Evolutionary conservation across 306 rosid species (phyloP).

Genomic region (Fragaria iinumae): DNA sequence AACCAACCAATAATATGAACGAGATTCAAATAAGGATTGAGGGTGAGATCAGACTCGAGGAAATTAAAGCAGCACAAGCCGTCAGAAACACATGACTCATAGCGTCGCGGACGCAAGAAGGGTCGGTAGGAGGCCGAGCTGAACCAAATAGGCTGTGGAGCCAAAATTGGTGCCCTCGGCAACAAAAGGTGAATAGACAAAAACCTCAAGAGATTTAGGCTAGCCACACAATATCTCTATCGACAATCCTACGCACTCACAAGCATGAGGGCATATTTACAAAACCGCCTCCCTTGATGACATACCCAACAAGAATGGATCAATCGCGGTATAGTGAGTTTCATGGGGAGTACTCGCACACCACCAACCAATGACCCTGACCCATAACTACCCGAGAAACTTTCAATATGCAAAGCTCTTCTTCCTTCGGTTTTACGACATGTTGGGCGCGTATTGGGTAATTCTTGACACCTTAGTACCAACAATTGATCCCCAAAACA

Average conservation of each 20-base stretch:
- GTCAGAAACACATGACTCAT: not conserved
- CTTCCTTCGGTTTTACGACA: too few species aligned
- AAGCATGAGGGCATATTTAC: not conserved
- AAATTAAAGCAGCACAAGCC: not conserved
- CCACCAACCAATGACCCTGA: not conserved
- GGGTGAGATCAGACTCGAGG: not conserved
- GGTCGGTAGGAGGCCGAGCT: not conserved
- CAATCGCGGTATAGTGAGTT: not conserved
- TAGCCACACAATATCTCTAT: not conserved
- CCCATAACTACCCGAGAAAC: too few species aligned
- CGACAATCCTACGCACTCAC: not conserved
- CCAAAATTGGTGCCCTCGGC: not conserved
- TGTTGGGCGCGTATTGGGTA: too few species aligned
- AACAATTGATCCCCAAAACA: too few species aligned
- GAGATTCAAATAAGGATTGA: not conserved
- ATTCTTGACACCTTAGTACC: too few species aligned
- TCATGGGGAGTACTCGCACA: not conserved
- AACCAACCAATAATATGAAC: not conserved
- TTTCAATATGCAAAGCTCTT: too few species aligned
- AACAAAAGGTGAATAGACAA: too few species aligned
- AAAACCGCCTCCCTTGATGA: not conserved
- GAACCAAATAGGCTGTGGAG: not conserved
- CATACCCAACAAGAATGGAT: fast-evolving
- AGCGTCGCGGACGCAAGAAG: not conserved
- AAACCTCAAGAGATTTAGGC: not conserved